A percentile compares a stretch with the other conserved stretches of the same genome.
phyloP scores from a whole-genome alignment of 257 asterid species.

The Gentiana macrophylla region DNA sequence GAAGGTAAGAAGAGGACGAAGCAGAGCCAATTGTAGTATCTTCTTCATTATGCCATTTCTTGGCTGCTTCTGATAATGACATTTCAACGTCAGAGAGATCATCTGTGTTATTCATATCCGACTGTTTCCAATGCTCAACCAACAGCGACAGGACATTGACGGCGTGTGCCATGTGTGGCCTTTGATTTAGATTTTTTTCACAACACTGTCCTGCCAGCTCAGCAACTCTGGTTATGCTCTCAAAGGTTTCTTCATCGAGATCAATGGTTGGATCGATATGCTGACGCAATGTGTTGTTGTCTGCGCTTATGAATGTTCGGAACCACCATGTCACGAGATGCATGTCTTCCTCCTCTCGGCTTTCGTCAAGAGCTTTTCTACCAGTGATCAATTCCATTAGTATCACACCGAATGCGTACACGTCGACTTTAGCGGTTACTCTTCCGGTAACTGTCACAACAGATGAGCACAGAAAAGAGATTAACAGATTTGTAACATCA shows the following conservation, averaged over 20 bases:
- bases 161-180: constrained; percentile 93
- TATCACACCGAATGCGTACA: constrained; percentile 91
- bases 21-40: constrained; percentile 45
- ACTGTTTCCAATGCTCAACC: constrained; percentile 87
- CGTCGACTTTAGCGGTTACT: constrained; percentile 89
- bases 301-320: constrained; percentile 71
- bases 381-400: constrained; percentile 92
- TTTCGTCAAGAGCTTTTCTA: constrained; percentile 81
- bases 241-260: constrained; percentile 52
- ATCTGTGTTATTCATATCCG: constrained; percentile 38
- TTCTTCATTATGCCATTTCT: constrained; percentile 88
- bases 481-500: background rate
- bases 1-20: constrained; percentile 64
- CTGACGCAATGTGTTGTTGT: constrained; percentile 68
- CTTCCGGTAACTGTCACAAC: constrained; percentile 70
- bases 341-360: constrained; percentile 89
- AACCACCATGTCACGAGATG: constrained; percentile 95
- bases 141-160: constrained; percentile 82
- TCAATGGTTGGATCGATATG: constrained; percentile 82
- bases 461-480: constrained; percentile 8
- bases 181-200: constrained; percentile 77
- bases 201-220: constrained; percentile 91
- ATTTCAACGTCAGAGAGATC: constrained; percentile 78
- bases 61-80: constrained; percentile 84
- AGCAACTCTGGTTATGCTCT: constrained; percentile 71